Evolutionary conservation across 2,329 filamentous ascomycete genomes (phyloP), one percentile per base, ranked within the genome.

Genomic region (Monilinia fructicola): DNA sequence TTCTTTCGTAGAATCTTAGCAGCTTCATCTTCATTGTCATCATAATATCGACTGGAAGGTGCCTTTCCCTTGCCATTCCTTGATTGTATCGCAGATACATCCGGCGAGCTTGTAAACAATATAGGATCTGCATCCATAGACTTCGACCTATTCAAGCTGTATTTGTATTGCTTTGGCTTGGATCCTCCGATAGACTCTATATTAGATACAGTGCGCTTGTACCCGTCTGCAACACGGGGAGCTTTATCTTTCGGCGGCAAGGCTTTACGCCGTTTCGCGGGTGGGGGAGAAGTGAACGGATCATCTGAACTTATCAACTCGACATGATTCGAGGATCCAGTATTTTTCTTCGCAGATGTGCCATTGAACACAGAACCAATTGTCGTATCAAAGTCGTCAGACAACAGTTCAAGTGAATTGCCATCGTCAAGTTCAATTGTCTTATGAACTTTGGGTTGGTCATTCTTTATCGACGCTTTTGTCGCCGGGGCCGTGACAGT

Each of bases 371-470:
- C 18, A n/a, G 63, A 65, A 12, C 31, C 63, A 5, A 77, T 74
- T 0, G 78, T 80, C 10, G 75, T 77, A 53, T 82, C 79, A 59
- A 80, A 81, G 54, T 82, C 81, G 52, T 68, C 66, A n/a, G 66
- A 66, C 28, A 50, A 44, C 40, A 60, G 46, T 35, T 62, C 53
- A 38, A 55, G 9, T 35, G 42, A 28, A 26, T 66, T 60, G 23
- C 44, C 54, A 35, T 60, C 46, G 7, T 56, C 62, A 6, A 64
- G 40, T 6, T 21, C 16, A 31, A 56, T 23, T n/a, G 2, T 48
- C 28, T 56, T 46, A 21, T 52, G 35, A 21, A 26, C 16, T 35
- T 46, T 64, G n/a, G 21, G 1, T 12, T 23, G 40, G 7, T 21
- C 18, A 38, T 31, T 42, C 28, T 23, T 23, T 42, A n/a, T 53